Percentiles rank a stretch among this genome's conserved stretches.
Evolutionary conservation across 1,139 yeast genomes (phyloP).

Genomic region (Taphrina betulina): DNA sequence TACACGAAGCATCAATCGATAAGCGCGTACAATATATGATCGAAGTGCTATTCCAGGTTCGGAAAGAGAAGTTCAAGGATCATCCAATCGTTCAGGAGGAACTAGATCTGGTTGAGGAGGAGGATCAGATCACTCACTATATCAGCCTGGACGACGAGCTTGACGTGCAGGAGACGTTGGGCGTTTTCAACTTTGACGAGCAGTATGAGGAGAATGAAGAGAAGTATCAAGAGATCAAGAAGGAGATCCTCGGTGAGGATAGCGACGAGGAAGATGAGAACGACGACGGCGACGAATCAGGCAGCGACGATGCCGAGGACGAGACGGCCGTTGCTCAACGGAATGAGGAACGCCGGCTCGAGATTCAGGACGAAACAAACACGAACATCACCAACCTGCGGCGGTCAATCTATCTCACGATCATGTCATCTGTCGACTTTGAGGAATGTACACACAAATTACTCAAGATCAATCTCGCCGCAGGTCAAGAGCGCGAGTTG

Average conservation of each 20-base stretch:
- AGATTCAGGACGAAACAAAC: conserved; percentile 68
- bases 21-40: conserved; percentile 53
- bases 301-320: conserved; percentile 41
- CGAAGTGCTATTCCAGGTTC: conserved; percentile 54
- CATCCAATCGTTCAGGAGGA: conserved; percentile 49
- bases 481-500: conserved; percentile 48
- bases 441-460: conserved; percentile 93
- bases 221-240: conserved; percentile 47
- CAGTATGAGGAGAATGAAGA: conserved; percentile 56
- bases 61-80: conserved; percentile 53
- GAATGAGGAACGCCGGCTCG: conserved; percentile 35
- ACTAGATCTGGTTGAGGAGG: conserved; percentile 64
- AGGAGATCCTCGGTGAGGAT: conserved; percentile 52
- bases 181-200: conserved; percentile 56
- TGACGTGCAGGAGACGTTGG: conserved; percentile 52
- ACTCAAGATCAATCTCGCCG: conserved; percentile 47
- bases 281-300: conserved; percentile 40
- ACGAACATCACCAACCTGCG: conserved; percentile 62
- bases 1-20: conserved; percentile 57
- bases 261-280: conserved; percentile 43
- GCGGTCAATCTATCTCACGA: conserved; percentile 72
- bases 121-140: conserved; percentile 61
- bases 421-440: conserved; percentile 90
- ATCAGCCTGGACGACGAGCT: conserved; percentile 57
- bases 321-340: conserved; percentile 41